Percentiles rank a stretch among this genome's conserved stretches.
These are phyloP conservation scores for Hypoxylon perforatum DNA, from an alignment of 495 filamentous ascomycete genomes.

Conservation along the genomic window DNA sequence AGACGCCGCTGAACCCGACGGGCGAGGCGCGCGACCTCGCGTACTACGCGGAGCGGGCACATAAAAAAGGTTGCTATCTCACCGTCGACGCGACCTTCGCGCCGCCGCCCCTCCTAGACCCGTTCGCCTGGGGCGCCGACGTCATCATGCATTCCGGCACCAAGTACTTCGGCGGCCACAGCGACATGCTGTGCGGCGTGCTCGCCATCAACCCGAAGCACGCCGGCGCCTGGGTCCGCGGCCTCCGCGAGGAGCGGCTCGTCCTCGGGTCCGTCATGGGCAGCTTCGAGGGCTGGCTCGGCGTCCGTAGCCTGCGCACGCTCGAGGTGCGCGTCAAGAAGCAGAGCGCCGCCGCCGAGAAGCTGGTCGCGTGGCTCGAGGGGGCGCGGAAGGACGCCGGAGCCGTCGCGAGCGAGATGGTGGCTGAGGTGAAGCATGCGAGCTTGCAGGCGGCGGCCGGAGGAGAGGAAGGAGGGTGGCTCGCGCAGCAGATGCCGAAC, in stretches of 20 bases:
- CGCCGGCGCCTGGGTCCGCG: conserved; percentile 66
- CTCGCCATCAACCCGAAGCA: conserved; percentile 70
- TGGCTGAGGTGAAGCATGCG: conserved; percentile 77
- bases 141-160: conserved; percentile 90
- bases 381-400: conserved; percentile 50
- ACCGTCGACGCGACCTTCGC: conserved; percentile 92
- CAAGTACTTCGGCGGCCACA: conserved; percentile 96
- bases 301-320: conserved; percentile 84
- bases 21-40: conserved; percentile 80
- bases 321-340: conserved; percentile 82
- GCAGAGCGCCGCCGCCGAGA: conserved; percentile 74
- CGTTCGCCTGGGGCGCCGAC: conserved; percentile 82
- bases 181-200: conserved; percentile 88
- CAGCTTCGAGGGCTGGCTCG: conserved; percentile 90
- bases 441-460: conserved; percentile 71
- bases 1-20: conserved; percentile 91
- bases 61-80: conserved; percentile 75
- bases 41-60: conserved; percentile 75
- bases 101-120: conserved; percentile 89
- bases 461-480: conserved; percentile 67
- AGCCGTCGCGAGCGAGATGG: conserved; percentile 59
- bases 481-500: conserved; percentile 88
- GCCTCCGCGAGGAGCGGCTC: conserved; percentile 72
- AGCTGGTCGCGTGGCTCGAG: conserved; percentile 78
- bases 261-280: conserved; percentile 90